These are phyloP conservation scores for Tremella yokohamensis DNA, from an alignment of 768 basidiomycete genomes.

Conservation along the genomic window DNA sequence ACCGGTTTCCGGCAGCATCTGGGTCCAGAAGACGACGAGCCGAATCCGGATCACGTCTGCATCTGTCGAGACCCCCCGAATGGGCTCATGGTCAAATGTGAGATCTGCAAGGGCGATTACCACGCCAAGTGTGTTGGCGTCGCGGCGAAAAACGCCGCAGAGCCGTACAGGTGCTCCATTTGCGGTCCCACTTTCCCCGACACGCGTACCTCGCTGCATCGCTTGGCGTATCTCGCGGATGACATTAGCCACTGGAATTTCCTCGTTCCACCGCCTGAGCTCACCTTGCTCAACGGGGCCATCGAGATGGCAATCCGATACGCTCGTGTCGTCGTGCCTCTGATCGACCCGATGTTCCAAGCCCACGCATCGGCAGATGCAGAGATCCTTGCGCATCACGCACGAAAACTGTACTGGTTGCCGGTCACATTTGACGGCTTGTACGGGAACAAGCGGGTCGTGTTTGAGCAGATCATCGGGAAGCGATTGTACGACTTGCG, in stretches of 20 bases:
- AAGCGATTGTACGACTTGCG: constrained; percentile 25
- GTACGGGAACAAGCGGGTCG: constrained; percentile 19
- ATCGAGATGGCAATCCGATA: constrained; percentile 27
- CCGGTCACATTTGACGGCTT: constrained; percentile 31
- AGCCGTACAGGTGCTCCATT: constrained; percentile 27
- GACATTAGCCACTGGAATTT: constrained; percentile 30
- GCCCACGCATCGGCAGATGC: constrained; percentile 15
- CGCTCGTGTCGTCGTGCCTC: constrained; percentile 15
- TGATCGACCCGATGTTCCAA: constrained; percentile 16
- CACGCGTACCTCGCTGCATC: constrained; percentile 27
- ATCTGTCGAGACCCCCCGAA: constrained; percentile 41
- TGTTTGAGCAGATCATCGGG: constrained; percentile 35
- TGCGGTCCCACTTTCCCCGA: constrained; percentile 21
- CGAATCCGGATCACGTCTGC: constrained; percentile 31
- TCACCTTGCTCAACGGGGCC: constrained; percentile 20
- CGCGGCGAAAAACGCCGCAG: constrained; percentile 16
- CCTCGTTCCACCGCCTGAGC: constrained; percentile 32
- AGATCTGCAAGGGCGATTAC: constrained; percentile 37
- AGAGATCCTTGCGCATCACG: constrained; percentile 24
- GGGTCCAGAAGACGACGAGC: constrained; percentile 33
- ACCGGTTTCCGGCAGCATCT: constrained; percentile 26
- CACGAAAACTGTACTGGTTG: constrained; percentile 36
- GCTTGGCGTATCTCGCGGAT: constrained; percentile 25
- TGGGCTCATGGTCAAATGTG: constrained; percentile 42
- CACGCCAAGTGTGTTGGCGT: constrained; percentile 45